Evolutionary conservation across 441 rosid genomes (phyloP).

Genomic region (Capsella rubella): DNA sequence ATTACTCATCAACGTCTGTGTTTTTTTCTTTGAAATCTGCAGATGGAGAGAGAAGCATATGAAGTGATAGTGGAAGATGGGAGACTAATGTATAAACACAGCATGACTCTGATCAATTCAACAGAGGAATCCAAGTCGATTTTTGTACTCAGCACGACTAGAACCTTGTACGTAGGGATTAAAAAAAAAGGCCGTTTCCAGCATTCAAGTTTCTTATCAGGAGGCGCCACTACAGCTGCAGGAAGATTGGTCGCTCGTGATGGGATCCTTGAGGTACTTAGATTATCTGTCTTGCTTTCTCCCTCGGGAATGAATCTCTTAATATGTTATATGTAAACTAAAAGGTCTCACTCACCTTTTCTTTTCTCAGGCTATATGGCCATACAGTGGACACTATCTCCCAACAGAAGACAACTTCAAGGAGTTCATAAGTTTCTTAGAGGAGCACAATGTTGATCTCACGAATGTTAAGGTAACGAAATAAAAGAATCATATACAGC

Average conservation of each 20-base stretch:
- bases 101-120: slow-evolving; percentile 69
- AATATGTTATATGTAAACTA: slow-evolving; percentile 5
- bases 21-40: slow-evolving; percentile 26
- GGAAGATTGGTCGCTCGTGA: slow-evolving; percentile 73
- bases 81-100: slow-evolving; percentile 67
- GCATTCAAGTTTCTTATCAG: slow-evolving; percentile 97
- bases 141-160: slow-evolving; percentile 90
- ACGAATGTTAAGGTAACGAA: slow-evolving; percentile 67
- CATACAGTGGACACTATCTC: slow-evolving; percentile 96
- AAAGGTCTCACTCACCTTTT: slow-evolving; percentile 8
- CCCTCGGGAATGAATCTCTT: slow-evolving; percentile 1
- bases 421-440: slow-evolving; percentile 75
- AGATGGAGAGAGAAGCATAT: slow-evolving; percentile 70
- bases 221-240: slow-evolving; percentile 88
- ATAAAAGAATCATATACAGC: not conserved
- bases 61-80: slow-evolving; percentile 62
- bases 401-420: slow-evolving; percentile 90
- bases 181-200: slow-evolving; percentile 89
- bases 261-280: slow-evolving; percentile 79
- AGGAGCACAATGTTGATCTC: slow-evolving; percentile 77
- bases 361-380: slow-evolving; percentile 84
- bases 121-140: slow-evolving; percentile 76
- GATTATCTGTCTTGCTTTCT: not conserved
- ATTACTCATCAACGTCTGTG: slow-evolving; percentile 16
- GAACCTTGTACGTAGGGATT: slow-evolving; percentile 74